A percentile compares a stretch with the other conserved stretches of the same genome.
Evolutionary conservation across 495 filamentous ascomycete species (phyloP).

Genomic region (Wilcoxina mikolae): DNA sequence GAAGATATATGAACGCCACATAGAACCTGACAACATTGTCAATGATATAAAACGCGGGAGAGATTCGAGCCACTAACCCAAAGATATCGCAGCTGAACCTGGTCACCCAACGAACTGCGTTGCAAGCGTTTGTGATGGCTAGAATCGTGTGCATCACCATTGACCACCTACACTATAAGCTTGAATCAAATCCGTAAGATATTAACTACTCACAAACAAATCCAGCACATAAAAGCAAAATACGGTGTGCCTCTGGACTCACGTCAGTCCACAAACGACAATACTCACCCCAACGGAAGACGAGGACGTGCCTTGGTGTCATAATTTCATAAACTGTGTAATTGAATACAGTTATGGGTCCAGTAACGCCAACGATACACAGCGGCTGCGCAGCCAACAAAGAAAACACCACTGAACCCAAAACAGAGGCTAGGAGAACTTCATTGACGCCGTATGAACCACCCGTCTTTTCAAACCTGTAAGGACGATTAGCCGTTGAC

Average conservation of each 20-base stretch:
- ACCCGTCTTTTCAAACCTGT: slow-evolving; percentile 49
- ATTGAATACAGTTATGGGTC: slow-evolving; percentile 76
- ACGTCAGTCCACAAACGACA: slow-evolving; percentile 5
- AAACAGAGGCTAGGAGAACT: slow-evolving; percentile 61
- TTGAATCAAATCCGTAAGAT: background rate
- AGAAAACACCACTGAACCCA: slow-evolving; percentile 63
- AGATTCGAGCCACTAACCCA: slow-evolving; percentile 26
- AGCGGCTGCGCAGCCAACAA: slow-evolving; percentile 63
- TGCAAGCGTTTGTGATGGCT: slow-evolving; percentile 65
- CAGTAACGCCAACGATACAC: slow-evolving; percentile 59
- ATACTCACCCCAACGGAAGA: background rate
- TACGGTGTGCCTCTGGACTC: slow-evolving; percentile 48
- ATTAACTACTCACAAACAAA: slow-evolving; percentile 46
- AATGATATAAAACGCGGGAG: slow-evolving; percentile 7
- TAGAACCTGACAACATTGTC: slow-evolving; percentile 43
- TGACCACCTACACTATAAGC: slow-evolving; percentile 44
- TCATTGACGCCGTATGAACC: slow-evolving; percentile 76
- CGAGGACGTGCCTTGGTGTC: slow-evolving; percentile 31
- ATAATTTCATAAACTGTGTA: slow-evolving; percentile 81
- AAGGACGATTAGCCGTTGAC: background rate
- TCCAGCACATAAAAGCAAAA: slow-evolving; percentile 73
- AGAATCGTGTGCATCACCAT: slow-evolving; percentile 66
- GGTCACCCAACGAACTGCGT: slow-evolving; percentile 66
- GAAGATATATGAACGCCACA: slow-evolving; percentile 72
- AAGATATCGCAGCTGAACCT: slow-evolving; percentile 79